A percentile compares a stretch with the other conserved stretches of the same genome.
Conservation (phyloP, 441 rosid genomes). For the Gossypium trilobum region DNA sequence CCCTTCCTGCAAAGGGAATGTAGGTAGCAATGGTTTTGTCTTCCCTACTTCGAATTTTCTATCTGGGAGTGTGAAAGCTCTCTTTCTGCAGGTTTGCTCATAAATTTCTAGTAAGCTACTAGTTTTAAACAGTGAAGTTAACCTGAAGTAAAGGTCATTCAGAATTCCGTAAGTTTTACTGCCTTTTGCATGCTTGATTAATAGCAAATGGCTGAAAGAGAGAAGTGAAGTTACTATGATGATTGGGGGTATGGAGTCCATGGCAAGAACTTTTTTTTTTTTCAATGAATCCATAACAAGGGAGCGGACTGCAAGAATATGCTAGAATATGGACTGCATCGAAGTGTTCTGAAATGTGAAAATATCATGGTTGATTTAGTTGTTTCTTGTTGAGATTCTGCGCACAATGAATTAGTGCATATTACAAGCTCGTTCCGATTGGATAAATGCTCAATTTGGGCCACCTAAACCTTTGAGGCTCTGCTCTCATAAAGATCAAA, state of each 20-base stretch:
- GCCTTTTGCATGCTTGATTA: background rate
- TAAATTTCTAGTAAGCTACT: background rate
- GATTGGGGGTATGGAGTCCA: background rate
- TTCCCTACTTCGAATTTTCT: background rate
- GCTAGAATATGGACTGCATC: background rate
- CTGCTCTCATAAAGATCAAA: background rate
- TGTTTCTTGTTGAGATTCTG: background rate
- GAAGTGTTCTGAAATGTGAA: background rate
- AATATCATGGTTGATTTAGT: background rate
- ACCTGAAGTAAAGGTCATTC: background rate
- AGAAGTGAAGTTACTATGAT: background rate
- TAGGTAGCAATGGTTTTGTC: background rate
- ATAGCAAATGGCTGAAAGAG: background rate
- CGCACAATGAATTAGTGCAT: background rate
- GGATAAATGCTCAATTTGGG: background rate
- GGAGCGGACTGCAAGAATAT: background rate
- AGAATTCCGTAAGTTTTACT: background rate
- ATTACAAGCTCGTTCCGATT: background rate
- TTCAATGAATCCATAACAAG: background rate
- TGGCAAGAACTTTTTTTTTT: no score
- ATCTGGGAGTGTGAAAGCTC: background rate
- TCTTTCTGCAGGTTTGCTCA: background rate
- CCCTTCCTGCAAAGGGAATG: background rate
- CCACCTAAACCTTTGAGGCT: background rate
- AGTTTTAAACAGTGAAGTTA: background rate